Conservation (phyloP, 768 basidiomycete genomes). For the Imleria badia region DNA sequence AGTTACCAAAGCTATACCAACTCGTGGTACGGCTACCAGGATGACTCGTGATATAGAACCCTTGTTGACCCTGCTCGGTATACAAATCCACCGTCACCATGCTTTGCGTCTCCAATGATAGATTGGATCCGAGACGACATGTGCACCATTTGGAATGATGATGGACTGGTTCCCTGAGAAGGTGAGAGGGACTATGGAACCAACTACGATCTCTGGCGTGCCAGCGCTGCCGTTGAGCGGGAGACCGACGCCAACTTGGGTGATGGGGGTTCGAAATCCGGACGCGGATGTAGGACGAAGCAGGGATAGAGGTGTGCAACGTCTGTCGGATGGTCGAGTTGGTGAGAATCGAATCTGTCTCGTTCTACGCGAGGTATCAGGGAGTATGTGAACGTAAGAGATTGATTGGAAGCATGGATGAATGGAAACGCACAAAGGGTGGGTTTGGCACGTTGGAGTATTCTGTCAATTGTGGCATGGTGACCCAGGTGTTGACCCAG, state of each 20-base stretch:
- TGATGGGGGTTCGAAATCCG: neutral
- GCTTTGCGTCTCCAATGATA: neutral
- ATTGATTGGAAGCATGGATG: neutral
- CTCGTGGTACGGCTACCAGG: neutral
- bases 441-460: conserved; percentile 1
- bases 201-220: neutral
- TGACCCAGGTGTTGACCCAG: conserved; percentile 6
- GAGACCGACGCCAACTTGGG: neutral
- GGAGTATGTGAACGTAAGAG: neutral
- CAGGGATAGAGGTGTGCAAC: neutral
- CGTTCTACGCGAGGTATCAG: conserved; percentile 7
- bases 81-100: conserved; percentile 1
- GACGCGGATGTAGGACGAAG: conserved; percentile 1
- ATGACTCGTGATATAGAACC: conserved; percentile 3
- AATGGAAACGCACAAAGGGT: neutral
- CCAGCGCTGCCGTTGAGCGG: neutral
- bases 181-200: neutral
- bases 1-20: conserved; percentile 4
- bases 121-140: neutral
- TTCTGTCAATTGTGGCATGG: conserved; percentile 8
- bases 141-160: neutral
- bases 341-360: neutral
- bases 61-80: neutral
- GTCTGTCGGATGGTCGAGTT: conserved; percentile 5
- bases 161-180: conserved; percentile 4